Percentiles rank a stretch among this genome's conserved stretches.
phyloP scores from a whole-genome alignment of 202 grass and related monocot genomes.

The Panicum virgatum region DNA sequence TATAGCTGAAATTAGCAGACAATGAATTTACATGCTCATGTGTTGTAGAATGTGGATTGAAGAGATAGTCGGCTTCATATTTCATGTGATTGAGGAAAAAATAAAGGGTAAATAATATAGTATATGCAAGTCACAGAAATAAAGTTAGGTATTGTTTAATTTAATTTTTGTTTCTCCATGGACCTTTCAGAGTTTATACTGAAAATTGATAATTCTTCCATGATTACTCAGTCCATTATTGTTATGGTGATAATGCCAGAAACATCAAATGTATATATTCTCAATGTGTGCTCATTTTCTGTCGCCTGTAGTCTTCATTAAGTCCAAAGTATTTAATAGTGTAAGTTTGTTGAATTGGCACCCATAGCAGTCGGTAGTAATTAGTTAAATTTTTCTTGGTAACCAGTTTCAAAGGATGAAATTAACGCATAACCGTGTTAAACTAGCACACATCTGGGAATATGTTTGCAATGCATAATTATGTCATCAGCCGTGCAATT shows the following conservation, averaged over 20 bases:
- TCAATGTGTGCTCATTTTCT: slow-evolving; percentile 5
- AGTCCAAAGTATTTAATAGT: background rate
- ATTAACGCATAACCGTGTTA: background rate
- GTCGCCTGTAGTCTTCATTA: background rate
- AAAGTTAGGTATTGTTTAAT: slow-evolving; percentile 16
- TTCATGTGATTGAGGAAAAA: slow-evolving; percentile 7
- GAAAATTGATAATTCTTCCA: background rate
- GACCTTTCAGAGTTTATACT: background rate
- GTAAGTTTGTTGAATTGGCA: background rate
- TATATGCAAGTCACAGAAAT: background rate
- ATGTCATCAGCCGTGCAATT: background rate
- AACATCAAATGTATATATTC: slow-evolving; percentile 1
- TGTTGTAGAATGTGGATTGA: background rate
- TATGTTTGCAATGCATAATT: background rate
- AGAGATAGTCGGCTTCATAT: background rate
- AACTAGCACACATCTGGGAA: background rate
- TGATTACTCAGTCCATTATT: background rate
- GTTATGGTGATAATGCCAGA: slow-evolving; percentile 3
- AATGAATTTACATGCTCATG: background rate
- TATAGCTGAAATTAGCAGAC: slow-evolving; percentile 16
- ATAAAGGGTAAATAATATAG: too few relatives aligned
- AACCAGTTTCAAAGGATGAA: background rate
- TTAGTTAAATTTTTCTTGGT: slow-evolving; percentile 7
- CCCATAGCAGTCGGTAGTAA: background rate
- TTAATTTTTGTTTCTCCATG: background rate